These are phyloP conservation scores for Sporothrix phasma DNA, from an alignment of 2,329 filamentous ascomycete species.

Conservation along the genomic window DNA sequence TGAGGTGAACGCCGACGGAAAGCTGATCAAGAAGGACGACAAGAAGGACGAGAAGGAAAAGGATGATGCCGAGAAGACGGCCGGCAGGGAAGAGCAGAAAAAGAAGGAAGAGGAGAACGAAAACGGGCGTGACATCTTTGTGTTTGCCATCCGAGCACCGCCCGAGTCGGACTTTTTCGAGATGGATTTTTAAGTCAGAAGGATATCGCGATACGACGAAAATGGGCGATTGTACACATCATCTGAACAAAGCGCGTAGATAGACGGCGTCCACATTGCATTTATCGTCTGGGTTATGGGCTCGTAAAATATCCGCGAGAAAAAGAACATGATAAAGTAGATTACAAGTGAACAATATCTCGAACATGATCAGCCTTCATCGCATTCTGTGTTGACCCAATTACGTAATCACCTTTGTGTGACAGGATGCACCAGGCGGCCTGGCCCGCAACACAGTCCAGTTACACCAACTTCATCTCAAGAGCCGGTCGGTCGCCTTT, in stretches of 20 bases:
- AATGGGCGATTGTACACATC: background rate
- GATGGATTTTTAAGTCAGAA: conserved; percentile 1
- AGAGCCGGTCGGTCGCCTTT: background rate
- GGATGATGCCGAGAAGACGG: conserved; percentile 22
- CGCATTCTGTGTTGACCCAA: background rate
- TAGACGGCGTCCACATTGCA: background rate
- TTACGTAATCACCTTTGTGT: background rate
- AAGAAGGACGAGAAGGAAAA: conserved; percentile 22
- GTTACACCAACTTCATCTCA: background rate
- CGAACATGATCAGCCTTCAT: background rate
- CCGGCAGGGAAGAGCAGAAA: conserved; percentile 21
- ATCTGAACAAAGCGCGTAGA: background rate
- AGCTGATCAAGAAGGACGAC: conserved; percentile 31
- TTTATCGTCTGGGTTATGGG: too few species aligned
- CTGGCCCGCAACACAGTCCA: background rate
- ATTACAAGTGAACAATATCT: background rate
- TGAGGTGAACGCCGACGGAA: conserved; percentile 41
- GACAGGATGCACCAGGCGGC: background rate
- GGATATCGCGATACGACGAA: background rate
- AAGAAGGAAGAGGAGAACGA: conserved; percentile 19
- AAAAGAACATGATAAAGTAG: background rate
- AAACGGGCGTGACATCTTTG: conserved; percentile 20
- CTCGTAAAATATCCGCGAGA: too few species aligned
- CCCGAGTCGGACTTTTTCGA: background rate
- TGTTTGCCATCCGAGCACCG: conserved; percentile 20